Evolutionary conservation across 352 stramenopile species (phyloP).

Genomic region (Pythium sukuiense): DNA sequence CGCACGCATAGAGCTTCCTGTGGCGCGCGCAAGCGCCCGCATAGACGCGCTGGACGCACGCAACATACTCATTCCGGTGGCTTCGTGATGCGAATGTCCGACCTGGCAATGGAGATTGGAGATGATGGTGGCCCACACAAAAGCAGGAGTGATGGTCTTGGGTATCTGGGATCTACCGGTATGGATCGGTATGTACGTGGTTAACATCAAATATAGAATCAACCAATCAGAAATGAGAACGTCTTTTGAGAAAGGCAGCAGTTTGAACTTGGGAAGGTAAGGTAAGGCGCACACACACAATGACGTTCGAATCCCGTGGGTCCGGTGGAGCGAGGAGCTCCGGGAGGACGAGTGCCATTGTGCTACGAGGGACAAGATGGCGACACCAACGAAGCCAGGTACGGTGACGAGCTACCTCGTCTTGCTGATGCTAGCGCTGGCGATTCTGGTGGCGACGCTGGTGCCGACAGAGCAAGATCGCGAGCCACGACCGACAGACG

Average conservation of each 20-base stretch:
- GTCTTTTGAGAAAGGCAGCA: neutral
- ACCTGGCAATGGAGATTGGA: slow-evolving; percentile 1
- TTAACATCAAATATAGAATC: neutral
- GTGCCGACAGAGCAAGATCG: slow-evolving; percentile 33
- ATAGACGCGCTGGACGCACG: slow-evolving; percentile 8
- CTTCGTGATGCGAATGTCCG: neutral
- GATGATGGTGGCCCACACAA: slow-evolving; percentile 8
- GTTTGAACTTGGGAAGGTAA: neutral
- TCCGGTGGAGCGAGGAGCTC: neutral
- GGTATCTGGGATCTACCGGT: slow-evolving; percentile 7
- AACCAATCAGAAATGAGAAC: neutral
- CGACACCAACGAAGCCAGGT: neutral
- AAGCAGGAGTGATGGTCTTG: slow-evolving; percentile 12
- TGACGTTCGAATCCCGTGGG: neutral
- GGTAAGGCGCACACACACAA: neutral
- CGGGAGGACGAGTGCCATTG: neutral
- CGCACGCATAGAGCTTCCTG: neutral
- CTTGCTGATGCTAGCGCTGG: slow-evolving; percentile 19
- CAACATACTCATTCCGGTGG: slow-evolving; percentile 13
- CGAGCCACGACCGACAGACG: slow-evolving; percentile 21
- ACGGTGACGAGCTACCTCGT: slow-evolving; percentile 1
- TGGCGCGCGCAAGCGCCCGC: slow-evolving; percentile 3
- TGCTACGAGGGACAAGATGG: slow-evolving; percentile 1
- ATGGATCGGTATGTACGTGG: slow-evolving; percentile 1
- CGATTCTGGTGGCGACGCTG: slow-evolving; percentile 27